Percentiles rank a stretch among this genome's conserved stretches.
Evolutionary conservation across 371 early-diverging fungal genomes (phyloP).

Genomic region (Dinochytrium kinnereticum): DNA sequence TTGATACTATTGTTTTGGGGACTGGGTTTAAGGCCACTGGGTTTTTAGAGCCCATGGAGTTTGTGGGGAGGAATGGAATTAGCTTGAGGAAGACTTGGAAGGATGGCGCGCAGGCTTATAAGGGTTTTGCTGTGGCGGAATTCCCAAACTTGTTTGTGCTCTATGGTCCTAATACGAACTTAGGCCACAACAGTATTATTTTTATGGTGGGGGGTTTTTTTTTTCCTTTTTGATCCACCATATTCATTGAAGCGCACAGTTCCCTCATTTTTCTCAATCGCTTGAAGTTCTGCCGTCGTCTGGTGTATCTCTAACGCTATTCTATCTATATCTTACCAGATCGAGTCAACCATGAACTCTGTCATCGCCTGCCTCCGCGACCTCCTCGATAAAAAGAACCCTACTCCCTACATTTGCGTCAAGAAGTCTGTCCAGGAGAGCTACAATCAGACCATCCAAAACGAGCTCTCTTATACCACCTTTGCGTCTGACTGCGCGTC

Average conservation of each 20-base stretch:
- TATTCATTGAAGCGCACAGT: too few relatives aligned
- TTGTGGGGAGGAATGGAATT: constrained; percentile 33
- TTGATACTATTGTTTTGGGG: constrained; percentile 60
- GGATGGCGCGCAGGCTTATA: constrained; percentile 14
- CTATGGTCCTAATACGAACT: constrained; percentile 19
- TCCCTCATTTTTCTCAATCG: too few relatives aligned
- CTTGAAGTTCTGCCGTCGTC: too few relatives aligned
- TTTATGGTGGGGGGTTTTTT: not conserved
- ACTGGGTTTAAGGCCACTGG: constrained; percentile 61
- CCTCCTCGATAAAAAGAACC: not conserved
- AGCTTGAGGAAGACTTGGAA: constrained; percentile 24
- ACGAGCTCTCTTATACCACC: not conserved
- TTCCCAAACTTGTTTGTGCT: constrained; percentile 23
- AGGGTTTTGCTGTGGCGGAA: not conserved
- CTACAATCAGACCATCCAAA: constrained; percentile 8
- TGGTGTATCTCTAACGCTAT: too few relatives aligned
- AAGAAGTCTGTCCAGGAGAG: constrained; percentile 2
- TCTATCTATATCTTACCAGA: not conserved
- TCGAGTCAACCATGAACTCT: constrained; percentile 14
- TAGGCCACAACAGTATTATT: constrained; percentile 21
- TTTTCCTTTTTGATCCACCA: too few relatives aligned
- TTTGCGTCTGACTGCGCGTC: not conserved
- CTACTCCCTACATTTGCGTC: constrained; percentile 19
- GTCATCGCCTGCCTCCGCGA: not conserved
- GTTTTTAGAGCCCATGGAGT: constrained; percentile 26